phyloP scores from a whole-genome alignment of 495 filamentous ascomycete species.

The Lasiosphaeria hispida region DNA sequence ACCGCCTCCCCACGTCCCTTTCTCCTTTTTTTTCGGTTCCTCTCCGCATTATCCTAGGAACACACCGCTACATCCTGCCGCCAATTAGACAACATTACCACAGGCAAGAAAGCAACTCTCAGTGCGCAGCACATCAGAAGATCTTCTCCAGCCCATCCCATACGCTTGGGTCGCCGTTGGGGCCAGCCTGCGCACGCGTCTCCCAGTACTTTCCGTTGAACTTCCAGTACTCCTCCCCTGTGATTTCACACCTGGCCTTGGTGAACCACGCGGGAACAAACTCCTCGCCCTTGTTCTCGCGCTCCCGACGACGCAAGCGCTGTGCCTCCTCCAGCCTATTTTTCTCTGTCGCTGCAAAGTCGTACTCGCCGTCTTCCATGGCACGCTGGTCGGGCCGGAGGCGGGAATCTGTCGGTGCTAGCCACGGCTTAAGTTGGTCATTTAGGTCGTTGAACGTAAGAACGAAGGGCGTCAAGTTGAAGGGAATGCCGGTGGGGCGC shows the following conservation, averaged over 20 bases:
- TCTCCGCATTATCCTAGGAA: constrained; percentile 6
- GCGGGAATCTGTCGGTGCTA: constrained; percentile 90
- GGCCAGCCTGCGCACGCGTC: constrained; percentile 56
- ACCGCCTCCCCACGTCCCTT: background rate
- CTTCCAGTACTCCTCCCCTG: constrained; percentile 87
- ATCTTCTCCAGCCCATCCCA: constrained; percentile 53
- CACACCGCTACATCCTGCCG: background rate
- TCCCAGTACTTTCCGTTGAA: constrained; percentile 88
- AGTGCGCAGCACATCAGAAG: constrained; percentile 21
- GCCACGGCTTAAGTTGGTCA: constrained; percentile 63
- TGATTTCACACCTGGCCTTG: constrained; percentile 67
- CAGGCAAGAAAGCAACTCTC: background rate
- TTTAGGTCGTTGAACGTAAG: constrained; percentile 89
- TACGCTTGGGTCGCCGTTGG: constrained; percentile 37
- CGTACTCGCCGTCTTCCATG: constrained; percentile 97
- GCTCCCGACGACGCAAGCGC: constrained; percentile 66
- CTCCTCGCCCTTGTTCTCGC: constrained; percentile 75
- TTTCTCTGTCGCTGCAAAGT: constrained; percentile 89
- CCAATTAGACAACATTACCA: background rate
- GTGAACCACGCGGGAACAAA: constrained; percentile 85
- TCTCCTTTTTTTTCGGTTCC: background rate
- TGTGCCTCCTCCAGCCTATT: constrained; percentile 94
- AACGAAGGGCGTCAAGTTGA: constrained; percentile 96
- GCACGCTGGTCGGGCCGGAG: constrained; percentile 93
- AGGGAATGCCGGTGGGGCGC: constrained; percentile 81